These are phyloP conservation scores for Grigorovia yakushimaensis DNA, from an alignment of 805 yeast genomes.

Conservation along the genomic window DNA sequence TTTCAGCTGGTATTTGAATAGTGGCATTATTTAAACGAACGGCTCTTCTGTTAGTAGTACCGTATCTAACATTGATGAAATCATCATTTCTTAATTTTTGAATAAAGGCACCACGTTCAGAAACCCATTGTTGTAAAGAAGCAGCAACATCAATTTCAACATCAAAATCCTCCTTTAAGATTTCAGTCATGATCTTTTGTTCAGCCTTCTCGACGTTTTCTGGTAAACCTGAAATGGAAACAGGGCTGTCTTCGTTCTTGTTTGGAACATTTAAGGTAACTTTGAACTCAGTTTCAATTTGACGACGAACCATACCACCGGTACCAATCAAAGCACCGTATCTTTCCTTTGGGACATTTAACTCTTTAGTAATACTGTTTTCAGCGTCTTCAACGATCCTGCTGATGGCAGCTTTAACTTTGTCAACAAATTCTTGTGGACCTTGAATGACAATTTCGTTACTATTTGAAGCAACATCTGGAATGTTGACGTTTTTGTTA, in stretches of 20 bases:
- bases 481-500: conserved; percentile 40
- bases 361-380: conserved; percentile 41
- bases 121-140: conserved; percentile 45
- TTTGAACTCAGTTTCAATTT: conserved; percentile 57
- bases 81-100: conserved; percentile 43
- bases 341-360: conserved; percentile 58
- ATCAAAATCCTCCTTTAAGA: conserved; percentile 51
- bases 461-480: conserved; percentile 54
- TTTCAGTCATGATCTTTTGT: conserved; percentile 42
- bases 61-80: conserved; percentile 52
- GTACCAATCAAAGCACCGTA: conserved; percentile 76
- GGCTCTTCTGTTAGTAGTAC: conserved; percentile 41
- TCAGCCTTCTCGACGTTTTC: conserved; percentile 56
- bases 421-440: conserved; percentile 60
- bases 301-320: conserved; percentile 64
- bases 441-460: conserved; percentile 59
- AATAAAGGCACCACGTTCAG: conserved; percentile 57
- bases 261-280: conserved; percentile 63
- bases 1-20: conserved; percentile 39
- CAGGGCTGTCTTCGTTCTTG: conserved; percentile 38
- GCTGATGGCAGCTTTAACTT: conserved; percentile 52
- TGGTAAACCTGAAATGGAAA: conserved; percentile 56
- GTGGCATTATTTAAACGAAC: conserved; percentile 36
- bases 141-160: conserved; percentile 49
- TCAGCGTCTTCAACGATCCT: conserved; percentile 57